Base-by-base conservation (phyloP, 202 grass and related monocot species). In the Setaria viridis region DNA sequence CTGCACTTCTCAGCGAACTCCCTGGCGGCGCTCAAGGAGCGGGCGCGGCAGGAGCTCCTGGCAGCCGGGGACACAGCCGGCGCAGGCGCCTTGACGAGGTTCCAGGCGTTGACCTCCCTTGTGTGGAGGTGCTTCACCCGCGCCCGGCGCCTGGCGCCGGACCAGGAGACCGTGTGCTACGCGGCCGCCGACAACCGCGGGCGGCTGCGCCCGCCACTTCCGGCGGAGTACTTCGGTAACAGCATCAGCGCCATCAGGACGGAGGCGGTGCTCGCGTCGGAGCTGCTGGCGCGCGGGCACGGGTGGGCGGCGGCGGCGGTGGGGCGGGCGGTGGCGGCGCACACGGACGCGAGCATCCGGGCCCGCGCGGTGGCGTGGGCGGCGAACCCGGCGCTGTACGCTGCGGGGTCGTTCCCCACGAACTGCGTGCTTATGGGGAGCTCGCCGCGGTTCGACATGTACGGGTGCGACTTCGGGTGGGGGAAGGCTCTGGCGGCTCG, bases 61-160 rank as follows among this genome's bases (percentile, higher is more conserved):
- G 74, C 83, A 9, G 35, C 69, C 46, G 81, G 85, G 55, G 83
- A 92, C 88, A 0, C 35, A 5, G 77, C n/a, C 1, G 77, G 54
- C 32, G 72, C 64, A 33, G 81, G 73, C 6, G 70, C 72, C 12
- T 51, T 95, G 20, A 90, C 93, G 1, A 75, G 58, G 17, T 84
- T 93, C 74, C 93, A 95, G 78, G 86, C 93, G 57, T 65, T 95
- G 57, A 16, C n/a, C 20, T 74, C 88, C 2, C 81, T 95, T 0
- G 5, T 95, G 47, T 95, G 93, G 93, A 65, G 90, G 43, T 80
- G 59, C 55, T 85, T 95, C 53, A 91, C 80, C 37, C 86, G 90
- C 6, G 88, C 88, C 0, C 85, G 90, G 3, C 5, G 58, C 0
- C 0, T 92, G 5, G 1, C 83, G n/a, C 78, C 84, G 48, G 42